Conservation (phyloP, 176 grass and related monocot genomes). For the Triticum urartu region DNA sequence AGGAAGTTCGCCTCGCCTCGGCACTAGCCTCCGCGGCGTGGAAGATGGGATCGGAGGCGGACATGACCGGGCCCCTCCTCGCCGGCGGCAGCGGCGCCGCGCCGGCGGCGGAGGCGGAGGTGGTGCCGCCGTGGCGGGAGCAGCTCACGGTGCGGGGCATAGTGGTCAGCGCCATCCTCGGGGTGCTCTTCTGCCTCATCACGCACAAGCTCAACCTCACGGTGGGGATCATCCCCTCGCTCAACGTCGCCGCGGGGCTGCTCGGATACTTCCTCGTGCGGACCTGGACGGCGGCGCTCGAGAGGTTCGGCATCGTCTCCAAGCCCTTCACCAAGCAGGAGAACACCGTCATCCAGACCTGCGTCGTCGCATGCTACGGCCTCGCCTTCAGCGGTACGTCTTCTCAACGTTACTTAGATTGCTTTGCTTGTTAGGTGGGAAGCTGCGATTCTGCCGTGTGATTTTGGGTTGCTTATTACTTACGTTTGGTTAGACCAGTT, state of each 20-base stretch:
- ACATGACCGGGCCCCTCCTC: constrained; percentile 37
- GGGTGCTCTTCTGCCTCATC: constrained; percentile 74
- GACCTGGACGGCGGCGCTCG: constrained; percentile 54
- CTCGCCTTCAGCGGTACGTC: constrained; percentile 74
- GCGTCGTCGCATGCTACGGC: constrained; percentile 85
- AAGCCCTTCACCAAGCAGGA: constrained; percentile 88
- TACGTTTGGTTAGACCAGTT: background rate
- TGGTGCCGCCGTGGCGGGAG: constrained; percentile 64
- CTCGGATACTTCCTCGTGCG: constrained; percentile 71
- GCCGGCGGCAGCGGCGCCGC: constrained; percentile 1
- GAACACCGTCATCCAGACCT: constrained; percentile 92
- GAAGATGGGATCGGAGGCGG: constrained; percentile 48
- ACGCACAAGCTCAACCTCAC: constrained; percentile 87
- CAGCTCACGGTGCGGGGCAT: constrained; percentile 64
- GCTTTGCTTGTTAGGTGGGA: background rate
- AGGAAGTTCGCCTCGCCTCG: background rate
- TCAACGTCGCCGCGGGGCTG: constrained; percentile 72
- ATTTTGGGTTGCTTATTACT: background rate
- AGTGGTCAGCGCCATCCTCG: constrained; percentile 57
- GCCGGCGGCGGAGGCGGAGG: constrained; percentile 13
- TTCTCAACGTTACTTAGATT: background rate
- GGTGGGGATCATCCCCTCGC: constrained; percentile 70
- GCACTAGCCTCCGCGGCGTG: background rate
- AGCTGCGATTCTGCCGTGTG: constrained; percentile 5
- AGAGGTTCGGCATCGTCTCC: constrained; percentile 38